These are phyloP conservation scores for Ceratobasidium sp. DNA, from an alignment of 1,284 basidiomycete species.

Conservation along the genomic window DNA sequence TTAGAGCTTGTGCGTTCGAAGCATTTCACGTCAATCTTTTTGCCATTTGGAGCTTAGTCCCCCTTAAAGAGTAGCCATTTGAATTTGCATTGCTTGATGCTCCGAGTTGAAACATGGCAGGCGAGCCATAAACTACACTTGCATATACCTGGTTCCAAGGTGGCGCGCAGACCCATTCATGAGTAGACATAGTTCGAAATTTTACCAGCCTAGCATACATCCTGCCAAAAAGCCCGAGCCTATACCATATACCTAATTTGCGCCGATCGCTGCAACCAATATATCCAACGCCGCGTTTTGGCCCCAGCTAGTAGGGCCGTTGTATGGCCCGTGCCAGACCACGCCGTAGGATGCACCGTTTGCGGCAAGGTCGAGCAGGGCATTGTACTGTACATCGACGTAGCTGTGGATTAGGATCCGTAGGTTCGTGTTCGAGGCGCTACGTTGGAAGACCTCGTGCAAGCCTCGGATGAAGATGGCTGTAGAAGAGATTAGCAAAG, in stretches of 20 bases:
- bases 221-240: not conserved
- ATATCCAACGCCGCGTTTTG: slow-evolving; percentile 28
- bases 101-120: no score
- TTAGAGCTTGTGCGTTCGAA: no score
- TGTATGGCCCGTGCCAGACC: slow-evolving; percentile 30
- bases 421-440: slow-evolving; percentile 15
- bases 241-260: no score
- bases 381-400: slow-evolving; percentile 34
- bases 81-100: no score
- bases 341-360: slow-evolving; percentile 30
- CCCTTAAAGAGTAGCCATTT: no score
- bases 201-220: no score
- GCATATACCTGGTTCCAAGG: no score
- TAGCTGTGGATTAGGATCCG: slow-evolving; percentile 32
- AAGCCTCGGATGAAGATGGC: slow-evolving; percentile 24
- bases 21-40: no score
- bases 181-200: no score
- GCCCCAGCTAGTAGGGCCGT: slow-evolving; percentile 18
- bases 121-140: no score
- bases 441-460: slow-evolving; percentile 18
- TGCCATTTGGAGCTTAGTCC: no score
- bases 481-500: not conserved
- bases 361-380: slow-evolving; percentile 21
- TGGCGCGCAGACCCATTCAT: no score
- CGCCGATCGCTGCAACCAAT: slow-evolving; percentile 15